Evolutionary conservation across 768 basidiomycete genomes (phyloP).

Genomic region (Phylloporus sp.): DNA sequence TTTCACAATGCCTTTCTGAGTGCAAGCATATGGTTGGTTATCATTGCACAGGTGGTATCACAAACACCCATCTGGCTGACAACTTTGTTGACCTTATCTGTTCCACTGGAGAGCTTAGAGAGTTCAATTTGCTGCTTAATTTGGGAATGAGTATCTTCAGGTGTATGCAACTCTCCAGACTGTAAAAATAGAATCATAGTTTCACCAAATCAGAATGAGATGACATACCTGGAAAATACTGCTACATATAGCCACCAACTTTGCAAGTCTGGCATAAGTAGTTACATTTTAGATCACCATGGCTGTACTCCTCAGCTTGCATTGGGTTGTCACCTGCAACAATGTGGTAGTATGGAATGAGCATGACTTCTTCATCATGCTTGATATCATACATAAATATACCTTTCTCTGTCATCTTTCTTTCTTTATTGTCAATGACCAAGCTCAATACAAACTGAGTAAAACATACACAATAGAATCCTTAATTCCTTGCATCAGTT

Average conservation of each 20-base stretch:
- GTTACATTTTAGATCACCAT: constrained; percentile 31
- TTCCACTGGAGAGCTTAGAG: constrained; percentile 4
- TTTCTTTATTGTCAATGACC: not conserved
- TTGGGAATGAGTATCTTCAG: not conserved
- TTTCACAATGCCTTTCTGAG: constrained; percentile 22
- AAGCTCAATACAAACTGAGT: not conserved
- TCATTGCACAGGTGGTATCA: constrained; percentile 27
- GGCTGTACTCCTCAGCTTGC: constrained; percentile 36
- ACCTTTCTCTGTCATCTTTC: constrained; percentile 4
- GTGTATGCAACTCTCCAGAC: constrained; percentile 6
- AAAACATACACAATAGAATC: constrained; percentile 26
- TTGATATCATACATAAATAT: constrained; percentile 24
- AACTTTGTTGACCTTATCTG: constrained; percentile 4
- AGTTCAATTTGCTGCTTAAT: constrained; percentile 8
- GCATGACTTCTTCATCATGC: constrained; percentile 16
- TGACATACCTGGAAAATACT: constrained; percentile 15
- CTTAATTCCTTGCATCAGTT: constrained; percentile 30
- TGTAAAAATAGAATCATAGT: not conserved
- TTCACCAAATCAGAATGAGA: not conserved
- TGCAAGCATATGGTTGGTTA: constrained; percentile 30
- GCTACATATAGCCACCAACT: constrained; percentile 31
- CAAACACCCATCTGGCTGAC: constrained; percentile 37
- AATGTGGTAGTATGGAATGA: constrained; percentile 23
- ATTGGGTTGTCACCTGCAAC: constrained; percentile 33
- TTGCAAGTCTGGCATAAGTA: constrained; percentile 32